These are phyloP conservation scores for Amaranthus cruentus DNA, from an alignment of 148 eudicot genomes.

Conservation along the genomic window DNA sequence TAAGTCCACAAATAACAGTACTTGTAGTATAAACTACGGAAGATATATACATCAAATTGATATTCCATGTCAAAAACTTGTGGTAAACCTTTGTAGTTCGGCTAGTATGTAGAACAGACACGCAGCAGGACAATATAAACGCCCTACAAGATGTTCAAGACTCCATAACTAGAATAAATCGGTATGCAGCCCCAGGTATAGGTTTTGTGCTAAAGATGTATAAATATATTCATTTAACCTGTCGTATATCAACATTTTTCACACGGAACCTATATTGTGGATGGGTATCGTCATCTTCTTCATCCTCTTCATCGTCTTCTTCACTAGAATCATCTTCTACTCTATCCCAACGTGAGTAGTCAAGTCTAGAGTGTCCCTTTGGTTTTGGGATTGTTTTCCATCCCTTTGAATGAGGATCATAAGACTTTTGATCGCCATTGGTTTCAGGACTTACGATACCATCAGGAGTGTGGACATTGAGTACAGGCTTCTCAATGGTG, in stretches of 20 bases:
- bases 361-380: constrained; percentile 76
- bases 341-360: constrained; percentile 77
- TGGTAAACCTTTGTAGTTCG: background rate
- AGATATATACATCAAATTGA: background rate
- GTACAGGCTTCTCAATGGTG: constrained; percentile 12
- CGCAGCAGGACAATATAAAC: too few relatives aligned
- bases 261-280: constrained; percentile 76
- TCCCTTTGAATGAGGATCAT: constrained; percentile 39
- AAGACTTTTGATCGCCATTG: constrained; percentile 23
- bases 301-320: constrained; percentile 51
- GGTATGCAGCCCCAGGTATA: background rate
- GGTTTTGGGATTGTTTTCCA: constrained; percentile 79
- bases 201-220: background rate
- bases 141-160: background rate
- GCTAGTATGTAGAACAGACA: background rate
- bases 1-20: too few relatives aligned
- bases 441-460: constrained; percentile 18
- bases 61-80: background rate
- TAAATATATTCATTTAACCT: constrained; percentile 40
- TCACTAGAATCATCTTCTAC: constrained; percentile 76
- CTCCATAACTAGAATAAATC: background rate
- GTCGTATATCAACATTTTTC: constrained; percentile 50
- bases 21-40: background rate
- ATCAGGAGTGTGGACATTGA: constrained; percentile 4
- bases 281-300: constrained; percentile 56